These are phyloP conservation scores for Angomonas ambiguus DNA, from an alignment of 208 protist genomes.

Conservation along the genomic window DNA sequence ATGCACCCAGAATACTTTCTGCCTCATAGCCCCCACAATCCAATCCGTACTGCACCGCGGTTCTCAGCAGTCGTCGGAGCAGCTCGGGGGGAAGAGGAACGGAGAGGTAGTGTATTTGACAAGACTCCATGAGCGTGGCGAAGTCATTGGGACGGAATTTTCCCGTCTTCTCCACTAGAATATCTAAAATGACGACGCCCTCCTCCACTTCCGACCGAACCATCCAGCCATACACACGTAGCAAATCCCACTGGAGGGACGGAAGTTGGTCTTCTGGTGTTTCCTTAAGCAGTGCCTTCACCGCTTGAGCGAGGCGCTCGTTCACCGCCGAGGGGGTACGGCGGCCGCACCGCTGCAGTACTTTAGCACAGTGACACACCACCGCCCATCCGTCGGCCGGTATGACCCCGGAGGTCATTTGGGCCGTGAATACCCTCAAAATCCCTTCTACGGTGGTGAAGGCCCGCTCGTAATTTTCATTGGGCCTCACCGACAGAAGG, in stretches of 20 bases:
- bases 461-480: slow-evolving; percentile 74
- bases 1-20: slow-evolving; percentile 39
- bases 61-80: slow-evolving; percentile 43
- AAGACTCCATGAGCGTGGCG: slow-evolving; percentile 45
- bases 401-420: background rate
- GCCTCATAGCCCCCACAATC: slow-evolving; percentile 38
- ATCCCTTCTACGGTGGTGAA: slow-evolving; percentile 51
- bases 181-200: slow-evolving; percentile 43
- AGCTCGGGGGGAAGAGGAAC: slow-evolving; percentile 45
- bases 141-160: slow-evolving; percentile 44
- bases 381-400: slow-evolving; percentile 10
- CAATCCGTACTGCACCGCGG: slow-evolving; percentile 40
- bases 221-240: slow-evolving; percentile 80
- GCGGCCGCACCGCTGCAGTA: slow-evolving; percentile 63
- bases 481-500: slow-evolving; percentile 31
- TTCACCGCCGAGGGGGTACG: slow-evolving; percentile 51
- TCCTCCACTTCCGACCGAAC: slow-evolving; percentile 55
- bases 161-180: slow-evolving; percentile 55
- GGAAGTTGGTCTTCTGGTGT: slow-evolving; percentile 26
- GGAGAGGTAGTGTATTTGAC: slow-evolving; percentile 56
- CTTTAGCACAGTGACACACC: slow-evolving; percentile 56
- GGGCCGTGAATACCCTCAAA: slow-evolving; percentile 21
- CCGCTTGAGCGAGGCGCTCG: slow-evolving; percentile 42
- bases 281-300: slow-evolving; percentile 34
- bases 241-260: slow-evolving; percentile 29